A percentile compares a stretch with the other conserved stretches of the same genome.
These are phyloP conservation scores for Aphanomyces astaci DNA, from an alignment of 352 stramenopile genomes.

Conservation along the genomic window DNA sequence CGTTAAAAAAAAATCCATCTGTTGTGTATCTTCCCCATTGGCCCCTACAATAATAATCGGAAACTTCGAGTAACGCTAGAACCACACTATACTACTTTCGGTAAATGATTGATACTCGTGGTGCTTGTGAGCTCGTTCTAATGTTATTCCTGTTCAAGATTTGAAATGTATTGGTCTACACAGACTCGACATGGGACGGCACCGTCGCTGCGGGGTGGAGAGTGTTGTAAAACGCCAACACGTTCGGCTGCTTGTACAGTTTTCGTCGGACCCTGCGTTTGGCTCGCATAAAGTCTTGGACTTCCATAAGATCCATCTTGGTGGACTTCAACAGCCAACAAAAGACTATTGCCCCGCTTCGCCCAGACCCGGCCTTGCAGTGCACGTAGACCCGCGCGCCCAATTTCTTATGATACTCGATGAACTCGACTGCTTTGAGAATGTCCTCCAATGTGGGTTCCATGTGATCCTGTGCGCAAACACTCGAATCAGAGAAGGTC, in stretches of 20 bases:
- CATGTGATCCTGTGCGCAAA: slow-evolving; percentile 77
- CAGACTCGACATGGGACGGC: neutral
- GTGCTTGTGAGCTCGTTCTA: too few relatives aligned
- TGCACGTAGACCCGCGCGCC: slow-evolving; percentile 92
- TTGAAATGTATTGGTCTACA: too few relatives aligned
- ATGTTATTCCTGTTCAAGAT: too few relatives aligned
- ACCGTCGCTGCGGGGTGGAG: slow-evolving; percentile 29
- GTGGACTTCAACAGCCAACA: slow-evolving; percentile 83
- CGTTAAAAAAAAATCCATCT: too few relatives aligned
- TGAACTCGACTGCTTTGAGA: slow-evolving; percentile 78
- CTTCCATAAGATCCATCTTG: slow-evolving; percentile 57
- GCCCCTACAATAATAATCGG: too few relatives aligned
- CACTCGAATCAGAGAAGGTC: too few relatives aligned
- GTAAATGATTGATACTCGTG: too few relatives aligned
- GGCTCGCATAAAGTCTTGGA: slow-evolving; percentile 83
- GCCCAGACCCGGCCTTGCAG: slow-evolving; percentile 92
- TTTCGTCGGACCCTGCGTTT: slow-evolving; percentile 84
- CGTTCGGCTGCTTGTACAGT: slow-evolving; percentile 84
- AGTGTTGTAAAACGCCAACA: slow-evolving; percentile 67
- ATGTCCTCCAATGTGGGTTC: slow-evolving; percentile 67
- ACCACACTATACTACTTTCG: too few relatives aligned
- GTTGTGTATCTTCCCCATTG: too few relatives aligned
- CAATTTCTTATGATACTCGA: slow-evolving; percentile 70
- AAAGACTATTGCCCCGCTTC: slow-evolving; percentile 85
- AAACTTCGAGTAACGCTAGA: too few relatives aligned